Percentiles rank a stretch among this genome's conserved stretches.
These are phyloP conservation scores for Isabelozyma gotoi DNA, from an alignment of 805 yeast species.

Conservation along the genomic window DNA sequence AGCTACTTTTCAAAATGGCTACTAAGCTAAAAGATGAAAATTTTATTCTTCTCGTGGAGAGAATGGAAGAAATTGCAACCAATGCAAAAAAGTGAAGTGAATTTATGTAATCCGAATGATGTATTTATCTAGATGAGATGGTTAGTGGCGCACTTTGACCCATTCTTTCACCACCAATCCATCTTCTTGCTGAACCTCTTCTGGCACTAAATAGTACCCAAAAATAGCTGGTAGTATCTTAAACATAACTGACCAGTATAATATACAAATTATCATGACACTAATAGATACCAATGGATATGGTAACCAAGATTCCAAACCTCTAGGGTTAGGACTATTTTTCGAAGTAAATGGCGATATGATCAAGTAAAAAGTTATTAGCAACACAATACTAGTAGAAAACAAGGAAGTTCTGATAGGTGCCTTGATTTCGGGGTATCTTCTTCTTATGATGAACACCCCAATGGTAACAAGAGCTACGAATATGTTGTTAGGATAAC, in stretches of 20 bases:
- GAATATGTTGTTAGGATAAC: slow-evolving; percentile 52
- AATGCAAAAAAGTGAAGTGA: slow-evolving; percentile 3
- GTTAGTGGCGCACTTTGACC: slow-evolving; percentile 36
- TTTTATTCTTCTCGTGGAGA: slow-evolving; percentile 13
- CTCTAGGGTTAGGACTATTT: slow-evolving; percentile 39
- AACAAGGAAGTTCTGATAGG: slow-evolving; percentile 50
- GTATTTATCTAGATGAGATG: no score
- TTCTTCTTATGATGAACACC: slow-evolving; percentile 49
- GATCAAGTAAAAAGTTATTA: slow-evolving; percentile 47
- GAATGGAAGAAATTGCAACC: slow-evolving; percentile 14
- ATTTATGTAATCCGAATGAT: no score
- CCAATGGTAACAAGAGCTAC: slow-evolving; percentile 56
- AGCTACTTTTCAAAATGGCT: slow-evolving; percentile 5
- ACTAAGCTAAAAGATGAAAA: slow-evolving; percentile 11
- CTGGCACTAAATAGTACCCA: slow-evolving; percentile 45
- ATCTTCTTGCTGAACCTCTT: slow-evolving; percentile 46
- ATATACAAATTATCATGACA: slow-evolving; percentile 41
- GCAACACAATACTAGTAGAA: slow-evolving; percentile 48
- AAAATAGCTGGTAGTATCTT: slow-evolving; percentile 45
- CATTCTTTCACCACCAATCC: slow-evolving; percentile 60
- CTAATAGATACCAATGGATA: slow-evolving; percentile 48
- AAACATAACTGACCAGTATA: slow-evolving; percentile 59
- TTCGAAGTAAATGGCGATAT: slow-evolving; percentile 47
- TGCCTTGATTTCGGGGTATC: slow-evolving; percentile 49
- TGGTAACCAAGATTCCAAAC: slow-evolving; percentile 45